Conservation (phyloP, 2,329 filamentous ascomycete genomes). For the Botrytis deweyae region DNA sequence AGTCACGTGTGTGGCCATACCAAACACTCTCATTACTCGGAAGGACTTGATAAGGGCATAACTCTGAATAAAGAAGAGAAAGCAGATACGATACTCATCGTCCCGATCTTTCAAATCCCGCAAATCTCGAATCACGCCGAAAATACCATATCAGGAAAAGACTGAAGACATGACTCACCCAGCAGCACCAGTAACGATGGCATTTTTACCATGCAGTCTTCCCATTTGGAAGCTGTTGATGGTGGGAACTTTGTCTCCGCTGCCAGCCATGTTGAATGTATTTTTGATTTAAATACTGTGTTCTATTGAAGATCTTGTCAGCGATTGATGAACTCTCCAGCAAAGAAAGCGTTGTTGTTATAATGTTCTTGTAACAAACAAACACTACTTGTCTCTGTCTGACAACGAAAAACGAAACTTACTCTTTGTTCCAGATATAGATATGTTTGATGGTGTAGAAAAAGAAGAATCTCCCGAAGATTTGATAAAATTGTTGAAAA, state of each 20-base stretch:
- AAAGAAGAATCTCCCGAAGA: not conserved
- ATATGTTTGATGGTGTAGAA: not conserved
- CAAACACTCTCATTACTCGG: not conserved
- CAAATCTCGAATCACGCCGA: not conserved
- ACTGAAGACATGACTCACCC: constrained; percentile 51
- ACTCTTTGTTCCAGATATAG: constrained; percentile 10
- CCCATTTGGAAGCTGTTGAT: constrained; percentile 42
- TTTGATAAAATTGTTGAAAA: not conserved
- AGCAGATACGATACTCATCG: not conserved
- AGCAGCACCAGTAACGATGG: constrained; percentile 65
- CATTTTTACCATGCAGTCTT: constrained; percentile 41
- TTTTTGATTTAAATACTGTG: not conserved
- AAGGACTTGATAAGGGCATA: not conserved
- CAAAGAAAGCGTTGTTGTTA: not conserved
- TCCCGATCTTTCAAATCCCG: no score
- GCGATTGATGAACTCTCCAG: not conserved
- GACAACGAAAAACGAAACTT: not conserved
- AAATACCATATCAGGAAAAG: not conserved
- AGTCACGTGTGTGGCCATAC: constrained; percentile 6
- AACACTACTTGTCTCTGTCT: not conserved
- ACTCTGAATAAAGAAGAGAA: not conserved
- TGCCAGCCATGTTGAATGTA: constrained; percentile 25
- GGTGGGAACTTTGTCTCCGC: constrained; percentile 29
- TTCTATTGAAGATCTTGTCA: not conserved
- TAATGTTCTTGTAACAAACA: not conserved